A percentile compares a stretch with the other conserved stretches of the same genome.
Evolutionary conservation across 169 alveolate genomes (phyloP).

Genomic region (Eimeria necatrix): DNA sequence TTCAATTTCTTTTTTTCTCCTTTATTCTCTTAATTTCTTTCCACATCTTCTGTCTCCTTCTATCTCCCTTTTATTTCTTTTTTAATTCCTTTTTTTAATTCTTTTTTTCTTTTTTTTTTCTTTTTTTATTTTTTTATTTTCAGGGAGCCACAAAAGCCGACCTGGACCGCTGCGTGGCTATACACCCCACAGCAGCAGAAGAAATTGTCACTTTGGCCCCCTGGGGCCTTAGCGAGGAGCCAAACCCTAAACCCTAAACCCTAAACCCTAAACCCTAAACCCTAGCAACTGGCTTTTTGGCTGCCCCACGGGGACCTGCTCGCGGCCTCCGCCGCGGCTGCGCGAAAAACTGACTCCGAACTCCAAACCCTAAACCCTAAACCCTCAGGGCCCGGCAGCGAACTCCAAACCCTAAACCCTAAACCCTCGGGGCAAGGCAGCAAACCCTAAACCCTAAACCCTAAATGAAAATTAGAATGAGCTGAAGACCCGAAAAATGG

Average conservation of each 20-base stretch:
- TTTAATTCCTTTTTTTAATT: not conserved
- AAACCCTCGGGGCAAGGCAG: not conserved
- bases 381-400: not conserved
- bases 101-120: not conserved
- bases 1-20: not conserved
- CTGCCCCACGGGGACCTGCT: too few relatives aligned
- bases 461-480: not conserved
- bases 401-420: not conserved
- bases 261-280: conserved; percentile 14
- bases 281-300: too few relatives aligned
- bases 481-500: too few relatives aligned
- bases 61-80: not conserved
- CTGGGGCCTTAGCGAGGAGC: conserved; percentile 79
- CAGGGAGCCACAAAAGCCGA: conserved; percentile 91
- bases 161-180: conserved; percentile 91
- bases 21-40: not conserved
- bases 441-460: conserved; percentile 2
- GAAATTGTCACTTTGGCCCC: conserved; percentile 90
- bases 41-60: not conserved
- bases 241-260: conserved; percentile 36
- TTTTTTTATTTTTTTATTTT: not conserved
- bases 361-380: not conserved
- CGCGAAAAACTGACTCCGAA: too few relatives aligned
- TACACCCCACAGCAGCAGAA: conserved; percentile 95
- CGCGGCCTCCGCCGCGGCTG: too few relatives aligned